Evolutionary conservation across 2,329 filamentous ascomycete species (phyloP).

Genomic region (Diaporthe eres): DNA sequence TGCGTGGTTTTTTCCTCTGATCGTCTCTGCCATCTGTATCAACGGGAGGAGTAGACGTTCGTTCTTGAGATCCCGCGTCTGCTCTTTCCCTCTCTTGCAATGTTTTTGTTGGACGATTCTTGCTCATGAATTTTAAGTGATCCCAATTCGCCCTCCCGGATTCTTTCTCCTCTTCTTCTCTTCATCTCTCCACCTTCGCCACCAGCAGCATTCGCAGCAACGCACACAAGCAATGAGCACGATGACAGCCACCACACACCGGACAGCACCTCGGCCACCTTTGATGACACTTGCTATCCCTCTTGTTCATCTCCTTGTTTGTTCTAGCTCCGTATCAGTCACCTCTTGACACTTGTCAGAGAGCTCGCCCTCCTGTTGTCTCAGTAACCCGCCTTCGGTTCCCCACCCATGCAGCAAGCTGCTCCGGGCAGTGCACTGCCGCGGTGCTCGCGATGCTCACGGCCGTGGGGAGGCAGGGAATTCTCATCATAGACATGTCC

Average conservation of each 20-base stretch:
- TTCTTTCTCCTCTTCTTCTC: not conserved
- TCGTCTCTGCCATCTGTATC: not conserved
- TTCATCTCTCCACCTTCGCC: not conserved
- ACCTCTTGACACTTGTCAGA: no score
- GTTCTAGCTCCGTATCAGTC: not conserved
- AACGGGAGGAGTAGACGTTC: not conserved
- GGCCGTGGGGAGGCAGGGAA: not conserved
- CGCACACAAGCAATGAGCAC: not conserved
- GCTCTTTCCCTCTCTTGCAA: not conserved
- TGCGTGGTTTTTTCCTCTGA: not conserved
- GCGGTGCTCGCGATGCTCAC: constrained; percentile 1
- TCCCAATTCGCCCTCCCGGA: not conserved
- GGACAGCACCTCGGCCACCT: not conserved
- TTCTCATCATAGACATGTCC: not conserved
- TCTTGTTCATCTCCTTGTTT: not conserved
- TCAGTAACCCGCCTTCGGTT: not conserved
- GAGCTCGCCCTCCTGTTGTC: not conserved
- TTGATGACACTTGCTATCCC: not conserved
- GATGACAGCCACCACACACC: not conserved
- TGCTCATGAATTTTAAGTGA: not conserved
- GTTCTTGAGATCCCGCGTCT: not conserved
- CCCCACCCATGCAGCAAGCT: not conserved
- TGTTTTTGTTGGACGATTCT: not conserved
- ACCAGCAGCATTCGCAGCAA: not conserved
- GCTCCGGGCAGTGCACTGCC: not conserved